Evolutionary conservation across 139 green algal genomes (phyloP).

Genomic region (Auxenochlorella pyrenoidosa): DNA sequence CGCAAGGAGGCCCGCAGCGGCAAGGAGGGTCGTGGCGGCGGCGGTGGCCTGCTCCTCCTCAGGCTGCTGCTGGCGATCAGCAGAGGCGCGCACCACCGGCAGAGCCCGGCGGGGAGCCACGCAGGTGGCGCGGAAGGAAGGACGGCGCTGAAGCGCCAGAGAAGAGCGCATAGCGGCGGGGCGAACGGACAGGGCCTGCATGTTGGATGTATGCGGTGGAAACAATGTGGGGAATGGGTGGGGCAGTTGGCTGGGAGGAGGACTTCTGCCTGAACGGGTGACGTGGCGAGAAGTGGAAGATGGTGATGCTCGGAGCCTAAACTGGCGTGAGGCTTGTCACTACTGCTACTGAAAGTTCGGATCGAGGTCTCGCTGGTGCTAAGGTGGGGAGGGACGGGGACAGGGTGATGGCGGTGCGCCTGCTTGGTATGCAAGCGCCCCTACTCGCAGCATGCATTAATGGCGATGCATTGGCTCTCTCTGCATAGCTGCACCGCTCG

Average conservation of each 20-base stretch:
- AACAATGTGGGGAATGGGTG: background rate
- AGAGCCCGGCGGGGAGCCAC: background rate
- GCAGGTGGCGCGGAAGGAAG: too few relatives aligned
- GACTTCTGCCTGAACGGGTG: background rate
- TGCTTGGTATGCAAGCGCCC: too few relatives aligned
- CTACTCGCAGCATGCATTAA: too few relatives aligned
- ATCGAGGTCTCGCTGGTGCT: too few relatives aligned
- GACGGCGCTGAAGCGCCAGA: background rate
- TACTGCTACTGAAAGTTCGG: too few relatives aligned
- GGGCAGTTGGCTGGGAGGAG: background rate
- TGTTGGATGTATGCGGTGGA: background rate
- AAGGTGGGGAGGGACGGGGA: too few relatives aligned
- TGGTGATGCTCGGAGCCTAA: too few relatives aligned
- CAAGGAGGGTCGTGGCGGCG: slow-evolving; percentile 4
- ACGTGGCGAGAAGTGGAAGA: background rate
- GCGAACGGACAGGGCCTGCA: background rate
- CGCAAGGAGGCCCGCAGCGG: slow-evolving; percentile 14
- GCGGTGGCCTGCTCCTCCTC: background rate
- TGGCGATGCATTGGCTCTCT: too few relatives aligned
- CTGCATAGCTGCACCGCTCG: too few relatives aligned
- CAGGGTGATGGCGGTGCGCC: too few relatives aligned
- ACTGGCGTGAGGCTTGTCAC: too few relatives aligned
- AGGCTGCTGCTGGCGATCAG: background rate
- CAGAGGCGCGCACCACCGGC: slow-evolving; percentile 1
- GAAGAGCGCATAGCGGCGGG: background rate